Evolutionary conservation across 495 filamentous ascomycete species (phyloP).

Genomic region (Halenospora varia): DNA sequence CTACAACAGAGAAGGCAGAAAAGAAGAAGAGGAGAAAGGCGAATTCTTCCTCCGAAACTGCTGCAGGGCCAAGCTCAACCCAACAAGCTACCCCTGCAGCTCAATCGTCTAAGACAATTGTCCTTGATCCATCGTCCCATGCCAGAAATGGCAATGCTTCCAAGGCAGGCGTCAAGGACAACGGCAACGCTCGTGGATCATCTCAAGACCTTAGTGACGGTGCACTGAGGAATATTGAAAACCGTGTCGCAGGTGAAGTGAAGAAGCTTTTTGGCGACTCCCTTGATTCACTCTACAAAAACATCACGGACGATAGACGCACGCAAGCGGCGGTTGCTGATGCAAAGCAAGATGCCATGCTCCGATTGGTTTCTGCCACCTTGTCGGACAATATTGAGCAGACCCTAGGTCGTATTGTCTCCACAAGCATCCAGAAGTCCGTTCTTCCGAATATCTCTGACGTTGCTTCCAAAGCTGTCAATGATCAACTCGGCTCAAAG

Average conservation of each 20-base stretch:
- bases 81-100: constrained; percentile 1
- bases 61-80: constrained; percentile 1
- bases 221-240: constrained; percentile 40
- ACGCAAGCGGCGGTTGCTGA: constrained; percentile 33
- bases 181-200: constrained; percentile 15
- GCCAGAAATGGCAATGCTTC: constrained; percentile 14
- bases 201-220: constrained; percentile 41
- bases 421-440: constrained; percentile 42
- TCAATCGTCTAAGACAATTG: constrained; percentile 24
- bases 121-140: constrained; percentile 19
- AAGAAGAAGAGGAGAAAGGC: constrained; percentile 26
- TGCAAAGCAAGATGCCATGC: constrained; percentile 71
- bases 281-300: constrained; percentile 38
- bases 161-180: constrained; percentile 5
- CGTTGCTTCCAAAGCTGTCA: constrained; percentile 28
- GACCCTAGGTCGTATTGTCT: constrained; percentile 62
- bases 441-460: constrained; percentile 38
- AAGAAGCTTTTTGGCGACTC: constrained; percentile 38
- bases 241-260: constrained; percentile 38
- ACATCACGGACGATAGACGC: constrained; percentile 33
- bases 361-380: constrained; percentile 82
- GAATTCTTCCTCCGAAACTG: constrained; percentile 1
- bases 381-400: constrained; percentile 86
- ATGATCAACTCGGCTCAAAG: constrained; percentile 40
- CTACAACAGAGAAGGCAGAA: constrained; percentile 15